These are phyloP conservation scores for Pascua guehoae DNA, from an alignment of 1,284 basidiomycete species.

Conservation along the genomic window DNA sequence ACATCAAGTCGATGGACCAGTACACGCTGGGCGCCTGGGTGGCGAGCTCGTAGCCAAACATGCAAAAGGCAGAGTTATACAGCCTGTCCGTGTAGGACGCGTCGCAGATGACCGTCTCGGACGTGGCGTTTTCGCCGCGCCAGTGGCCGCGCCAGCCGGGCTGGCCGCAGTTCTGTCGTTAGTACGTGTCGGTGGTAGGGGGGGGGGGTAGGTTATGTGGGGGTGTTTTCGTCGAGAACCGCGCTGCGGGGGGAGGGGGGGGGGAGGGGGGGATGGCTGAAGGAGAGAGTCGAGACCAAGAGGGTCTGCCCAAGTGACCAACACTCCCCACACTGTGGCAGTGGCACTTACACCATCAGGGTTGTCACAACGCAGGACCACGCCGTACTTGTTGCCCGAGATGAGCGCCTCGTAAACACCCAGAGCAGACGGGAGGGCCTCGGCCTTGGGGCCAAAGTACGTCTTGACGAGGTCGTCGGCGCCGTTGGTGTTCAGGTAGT, in stretches of 20 bases:
- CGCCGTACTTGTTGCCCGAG: constrained; percentile 38
- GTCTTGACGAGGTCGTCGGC: constrained; percentile 38
- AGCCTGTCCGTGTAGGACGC: constrained; percentile 35
- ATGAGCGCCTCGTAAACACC: constrained; percentile 45
- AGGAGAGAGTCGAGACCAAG: too few relatives aligned
- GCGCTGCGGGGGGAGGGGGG: too few relatives aligned
- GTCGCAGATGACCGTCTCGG: constrained; percentile 50
- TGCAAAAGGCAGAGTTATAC: constrained; percentile 40
- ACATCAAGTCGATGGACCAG: constrained; percentile 49
- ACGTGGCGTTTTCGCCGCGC: constrained; percentile 49
- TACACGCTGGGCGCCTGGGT: constrained; percentile 32
- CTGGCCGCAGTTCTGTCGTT: constrained; percentile 32
- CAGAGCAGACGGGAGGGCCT: constrained; percentile 33
- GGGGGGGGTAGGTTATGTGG: too few relatives aligned
- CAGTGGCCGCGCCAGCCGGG: constrained; percentile 50
- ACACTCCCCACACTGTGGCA: too few relatives aligned
- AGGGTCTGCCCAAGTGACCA: too few relatives aligned
- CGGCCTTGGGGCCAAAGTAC: constrained; percentile 46
- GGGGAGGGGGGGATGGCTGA: too few relatives aligned
- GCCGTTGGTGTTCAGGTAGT: constrained; percentile 44
- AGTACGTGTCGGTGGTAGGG: neutral
- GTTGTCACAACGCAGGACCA: constrained; percentile 49
- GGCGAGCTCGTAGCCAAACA: constrained; percentile 43
- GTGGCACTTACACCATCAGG: constrained; percentile 41
- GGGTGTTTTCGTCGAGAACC: too few relatives aligned